Conservation (phyloP, 2,329 filamentous ascomycete genomes). For the Sclerotinia sclerotiorum region DNA sequence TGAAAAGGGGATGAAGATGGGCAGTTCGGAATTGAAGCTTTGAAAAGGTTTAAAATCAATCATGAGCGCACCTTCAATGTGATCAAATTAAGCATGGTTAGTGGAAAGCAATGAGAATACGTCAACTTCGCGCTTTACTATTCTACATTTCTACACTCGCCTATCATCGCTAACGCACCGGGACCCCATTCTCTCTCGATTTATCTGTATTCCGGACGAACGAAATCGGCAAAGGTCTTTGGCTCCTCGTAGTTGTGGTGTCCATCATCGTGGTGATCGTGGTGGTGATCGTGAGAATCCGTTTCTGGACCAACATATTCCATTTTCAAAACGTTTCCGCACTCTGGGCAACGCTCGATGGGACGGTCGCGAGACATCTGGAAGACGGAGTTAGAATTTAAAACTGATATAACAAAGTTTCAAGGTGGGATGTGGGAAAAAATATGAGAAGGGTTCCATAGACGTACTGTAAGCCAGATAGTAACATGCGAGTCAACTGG, state of each 20-base stretch:
- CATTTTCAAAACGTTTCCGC: constrained; percentile 96
- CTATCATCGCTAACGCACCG: background rate
- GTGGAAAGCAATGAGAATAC: constrained; percentile 2
- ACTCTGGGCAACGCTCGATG: constrained; percentile 93
- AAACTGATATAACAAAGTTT: background rate
- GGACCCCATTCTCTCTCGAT: background rate
- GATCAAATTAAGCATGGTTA: constrained; percentile 14
- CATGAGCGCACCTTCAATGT: constrained; percentile 3
- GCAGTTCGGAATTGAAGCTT: background rate
- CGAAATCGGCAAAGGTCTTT: constrained; percentile 95
- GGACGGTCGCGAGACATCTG: constrained; percentile 87
- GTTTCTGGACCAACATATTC: constrained; percentile 86
- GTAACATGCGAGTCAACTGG: constrained; percentile 90
- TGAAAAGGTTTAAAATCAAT: constrained; percentile 4
- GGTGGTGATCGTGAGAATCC: constrained; percentile 57
- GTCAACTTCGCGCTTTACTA: constrained; percentile 20
- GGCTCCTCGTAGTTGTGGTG: constrained; percentile 71
- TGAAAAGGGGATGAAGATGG: constrained; percentile 1
- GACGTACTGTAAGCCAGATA: constrained; percentile 78
- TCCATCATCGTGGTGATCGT: constrained; percentile 49
- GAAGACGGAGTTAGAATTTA: background rate
- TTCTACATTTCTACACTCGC: constrained; percentile 12
- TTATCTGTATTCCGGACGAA: constrained; percentile 93
- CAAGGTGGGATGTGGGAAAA: background rate
- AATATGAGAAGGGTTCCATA: background rate